These are phyloP conservation scores for Trichosanthes truncata DNA, from an alignment of 306 rosid genomes.

Conservation along the genomic window DNA sequence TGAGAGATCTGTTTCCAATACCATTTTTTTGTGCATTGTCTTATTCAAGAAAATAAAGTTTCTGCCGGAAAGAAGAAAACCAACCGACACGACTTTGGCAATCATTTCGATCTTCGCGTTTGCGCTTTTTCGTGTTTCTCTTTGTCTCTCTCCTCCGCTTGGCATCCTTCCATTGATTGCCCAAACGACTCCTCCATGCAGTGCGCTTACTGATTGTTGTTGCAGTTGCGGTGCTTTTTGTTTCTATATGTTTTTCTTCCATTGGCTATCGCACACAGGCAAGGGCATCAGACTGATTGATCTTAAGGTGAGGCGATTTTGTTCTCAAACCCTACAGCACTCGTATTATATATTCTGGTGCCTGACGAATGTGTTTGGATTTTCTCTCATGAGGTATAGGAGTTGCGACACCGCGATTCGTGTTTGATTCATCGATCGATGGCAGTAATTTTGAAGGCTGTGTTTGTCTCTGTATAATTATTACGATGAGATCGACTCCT, in stretches of 20 bases:
- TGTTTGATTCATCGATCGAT: not conserved
- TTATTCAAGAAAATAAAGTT: too few species aligned
- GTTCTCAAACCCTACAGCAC: too few species aligned
- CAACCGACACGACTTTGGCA: not conserved
- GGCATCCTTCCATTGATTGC: not conserved
- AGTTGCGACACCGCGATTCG: not conserved
- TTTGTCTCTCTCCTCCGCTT: not conserved
- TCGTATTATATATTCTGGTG: too few species aligned
- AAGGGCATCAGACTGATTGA: too few species aligned
- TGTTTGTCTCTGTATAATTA: not conserved
- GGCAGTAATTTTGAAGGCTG: not conserved
- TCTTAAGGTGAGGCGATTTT: too few species aligned
- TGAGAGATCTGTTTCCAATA: too few species aligned
- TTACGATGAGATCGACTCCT: slow-evolving; percentile 21
- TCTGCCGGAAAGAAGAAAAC: too few species aligned
- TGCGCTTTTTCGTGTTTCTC: not conserved
- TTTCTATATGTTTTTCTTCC: too few species aligned
- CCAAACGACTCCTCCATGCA: not conserved
- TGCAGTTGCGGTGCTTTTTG: not conserved
- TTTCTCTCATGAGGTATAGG: not conserved
- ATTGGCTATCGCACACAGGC: too few species aligned
- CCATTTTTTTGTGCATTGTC: too few species aligned
- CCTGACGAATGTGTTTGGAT: too few species aligned
- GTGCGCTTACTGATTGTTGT: not conserved
- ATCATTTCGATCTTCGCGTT: not conserved